Evolutionary conservation across 805 yeast genomes (phyloP), one percentile per base, ranked within the genome.

Genomic region (Nakazawaea pomicola): DNA sequence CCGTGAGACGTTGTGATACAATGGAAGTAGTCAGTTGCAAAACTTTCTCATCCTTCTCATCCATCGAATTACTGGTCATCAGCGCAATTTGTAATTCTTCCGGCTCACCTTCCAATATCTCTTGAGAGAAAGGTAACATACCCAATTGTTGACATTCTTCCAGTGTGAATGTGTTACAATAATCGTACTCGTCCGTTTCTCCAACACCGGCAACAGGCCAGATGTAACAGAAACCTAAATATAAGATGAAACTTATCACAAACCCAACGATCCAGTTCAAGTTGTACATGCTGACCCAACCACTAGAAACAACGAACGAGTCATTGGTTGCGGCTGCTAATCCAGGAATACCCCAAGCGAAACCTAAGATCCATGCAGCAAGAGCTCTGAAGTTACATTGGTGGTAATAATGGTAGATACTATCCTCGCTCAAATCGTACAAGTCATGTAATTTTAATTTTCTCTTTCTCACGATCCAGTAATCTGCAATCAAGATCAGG

Each of bases 181-280:
- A 49, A 41, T 63, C 67, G n/a, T 27, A 40, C 0, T 46, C 45
- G 49, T 74, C 79, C 9, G 54, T 52, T 32, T 48, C 53, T 15
- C 63, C 60, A 1, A 55, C 47, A 21, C 62, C 62, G 18, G 52
- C 48, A 30, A 58, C 41, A 24, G 76, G 76, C 52, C 55, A 67
- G n/a, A 62, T 33, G 23, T 49, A 29, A 40, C 63, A 60, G 24
- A 64, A 38, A 5, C 50, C 45, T 59, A 58, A 65, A 45, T 68
- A 67, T 6, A 62, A 41, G 44, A 68, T 29, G 41, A 70, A 75
- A 0, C 87, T 64, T 1, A 71, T 56, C 30, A 75, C 47, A 57
- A 80, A 81, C 0, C 91, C 91, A 48, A 77, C 67, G 49, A 83
- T 74, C 63, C 77, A 83, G 58, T 80, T 80, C 51, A 83, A 58